Conservation (phyloP, 108 stramenopile genomes). For the Pseudonitzschia pungens region DNA sequence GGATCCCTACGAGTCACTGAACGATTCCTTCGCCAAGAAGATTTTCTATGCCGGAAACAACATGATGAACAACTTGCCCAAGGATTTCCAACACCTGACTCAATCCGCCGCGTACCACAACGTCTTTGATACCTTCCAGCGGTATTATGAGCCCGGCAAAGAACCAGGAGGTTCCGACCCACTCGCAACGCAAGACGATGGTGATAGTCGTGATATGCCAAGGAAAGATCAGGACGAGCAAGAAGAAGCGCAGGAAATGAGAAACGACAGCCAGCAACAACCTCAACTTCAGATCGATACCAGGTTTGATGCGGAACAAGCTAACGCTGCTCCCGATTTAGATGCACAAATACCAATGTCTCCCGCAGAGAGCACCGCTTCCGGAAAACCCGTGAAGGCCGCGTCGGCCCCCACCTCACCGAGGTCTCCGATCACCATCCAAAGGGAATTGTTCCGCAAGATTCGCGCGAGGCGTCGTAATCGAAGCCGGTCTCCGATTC, state of each 20-base stretch:
- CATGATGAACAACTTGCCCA: slow-evolving; percentile 17
- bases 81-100: slow-evolving; percentile 13
- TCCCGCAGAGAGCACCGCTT: too few species aligned
- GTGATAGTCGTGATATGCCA: neutral
- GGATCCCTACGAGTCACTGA: neutral
- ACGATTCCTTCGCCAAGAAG: slow-evolving; percentile 15
- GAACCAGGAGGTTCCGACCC: neutral
- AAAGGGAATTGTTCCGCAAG: neutral
- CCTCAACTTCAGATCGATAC: too few species aligned
- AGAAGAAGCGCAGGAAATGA: neutral
- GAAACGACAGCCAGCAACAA: too few species aligned
- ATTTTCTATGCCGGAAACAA: slow-evolving; percentile 9
- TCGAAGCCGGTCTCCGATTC: slow-evolving; percentile 1
- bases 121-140: slow-evolving; percentile 17
- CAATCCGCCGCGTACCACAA: slow-evolving; percentile 20
- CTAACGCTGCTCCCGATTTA: neutral
- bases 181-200: neutral
- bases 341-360: neutral
- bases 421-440: neutral
- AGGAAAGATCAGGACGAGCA: neutral
- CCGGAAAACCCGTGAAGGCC: neutral
- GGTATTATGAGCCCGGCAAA: neutral
- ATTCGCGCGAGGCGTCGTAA: neutral
- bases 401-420: neutral
- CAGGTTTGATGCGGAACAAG: too few species aligned